Percentiles rank a stretch among this genome's conserved stretches.
phyloP scores from a whole-genome alignment of 2,329 filamentous ascomycete genomes.

The Cladosporium sp. region DNA sequence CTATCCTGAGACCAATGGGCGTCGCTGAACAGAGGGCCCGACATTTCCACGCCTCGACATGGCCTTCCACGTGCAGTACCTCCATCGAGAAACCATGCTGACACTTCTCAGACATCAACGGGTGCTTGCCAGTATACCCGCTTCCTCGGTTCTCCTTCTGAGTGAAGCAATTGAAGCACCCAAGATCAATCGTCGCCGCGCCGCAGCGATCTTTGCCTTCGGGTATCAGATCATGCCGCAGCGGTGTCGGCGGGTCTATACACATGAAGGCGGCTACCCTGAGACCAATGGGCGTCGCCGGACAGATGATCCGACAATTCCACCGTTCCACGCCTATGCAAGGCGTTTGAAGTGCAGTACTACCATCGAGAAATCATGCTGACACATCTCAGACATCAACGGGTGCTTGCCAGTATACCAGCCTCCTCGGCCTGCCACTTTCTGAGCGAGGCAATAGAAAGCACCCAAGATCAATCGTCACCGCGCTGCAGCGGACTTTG shows the following conservation, averaged over 20 bases:
- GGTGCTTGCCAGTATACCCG: neutral
- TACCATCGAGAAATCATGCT: neutral
- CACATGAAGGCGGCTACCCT: neutral
- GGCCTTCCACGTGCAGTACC: neutral
- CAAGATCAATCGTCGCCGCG: neutral
- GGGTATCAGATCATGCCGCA: neutral
- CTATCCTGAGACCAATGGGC: neutral
- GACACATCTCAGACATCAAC: neutral
- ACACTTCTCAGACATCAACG: neutral
- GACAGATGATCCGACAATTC: neutral
- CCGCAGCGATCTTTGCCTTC: neutral
- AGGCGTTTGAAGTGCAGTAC: neutral
- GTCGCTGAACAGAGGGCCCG: neutral
- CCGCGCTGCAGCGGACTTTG: neutral
- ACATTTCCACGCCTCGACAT: neutral
- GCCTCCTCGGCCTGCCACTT: neutral
- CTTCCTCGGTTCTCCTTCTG: neutral
- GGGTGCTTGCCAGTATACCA: neutral
- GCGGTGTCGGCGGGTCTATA: neutral
- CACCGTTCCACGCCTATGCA: neutral
- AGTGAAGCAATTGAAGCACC: neutral
- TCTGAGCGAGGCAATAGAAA: neutral
- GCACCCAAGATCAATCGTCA: neutral
- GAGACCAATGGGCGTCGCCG: neutral
- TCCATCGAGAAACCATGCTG: neutral